phyloP scores from a whole-genome alignment of 2,329 filamentous ascomycete genomes.

The Clonostachys rhizophaga region DNA sequence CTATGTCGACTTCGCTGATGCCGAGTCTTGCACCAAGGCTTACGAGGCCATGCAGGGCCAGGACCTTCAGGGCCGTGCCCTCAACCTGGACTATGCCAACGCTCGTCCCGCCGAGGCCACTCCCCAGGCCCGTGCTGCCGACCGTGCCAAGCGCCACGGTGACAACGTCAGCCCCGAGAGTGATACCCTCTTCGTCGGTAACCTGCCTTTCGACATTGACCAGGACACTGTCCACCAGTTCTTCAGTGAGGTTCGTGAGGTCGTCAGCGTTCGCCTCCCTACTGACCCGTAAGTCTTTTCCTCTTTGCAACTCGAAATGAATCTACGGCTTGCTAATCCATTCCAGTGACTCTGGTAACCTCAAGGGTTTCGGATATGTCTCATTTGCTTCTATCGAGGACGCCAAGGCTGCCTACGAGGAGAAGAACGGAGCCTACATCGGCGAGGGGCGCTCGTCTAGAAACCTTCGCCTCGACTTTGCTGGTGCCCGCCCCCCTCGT shows the following conservation, averaged over 20 bases:
- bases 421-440: conserved; percentile 62
- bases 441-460: conserved; percentile 66
- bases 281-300: conserved; percentile 63
- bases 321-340: background rate
- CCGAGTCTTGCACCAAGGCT: conserved; percentile 65
- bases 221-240: conserved; percentile 71
- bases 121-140: conserved; percentile 51
- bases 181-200: conserved; percentile 88
- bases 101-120: conserved; percentile 53
- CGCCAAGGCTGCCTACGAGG: conserved; percentile 68
- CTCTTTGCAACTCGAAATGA: conserved; percentile 17
- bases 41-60: conserved; percentile 69
- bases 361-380: conserved; percentile 93
- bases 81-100: conserved; percentile 78
- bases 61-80: conserved; percentile 67
- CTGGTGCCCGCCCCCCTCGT: conserved; percentile 59
- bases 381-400: conserved; percentile 80
- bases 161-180: conserved; percentile 75
- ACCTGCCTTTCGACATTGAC: conserved; percentile 79
- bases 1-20: conserved; percentile 79
- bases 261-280: conserved; percentile 79
- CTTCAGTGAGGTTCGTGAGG: conserved; percentile 66
- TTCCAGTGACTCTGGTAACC: conserved; percentile 66
- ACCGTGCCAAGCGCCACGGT: conserved; percentile 67
- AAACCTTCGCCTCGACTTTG: conserved; percentile 78